These are phyloP conservation scores for Globisporangium heterothallicum DNA, from an alignment of 352 stramenopile species.

Conservation along the genomic window DNA sequence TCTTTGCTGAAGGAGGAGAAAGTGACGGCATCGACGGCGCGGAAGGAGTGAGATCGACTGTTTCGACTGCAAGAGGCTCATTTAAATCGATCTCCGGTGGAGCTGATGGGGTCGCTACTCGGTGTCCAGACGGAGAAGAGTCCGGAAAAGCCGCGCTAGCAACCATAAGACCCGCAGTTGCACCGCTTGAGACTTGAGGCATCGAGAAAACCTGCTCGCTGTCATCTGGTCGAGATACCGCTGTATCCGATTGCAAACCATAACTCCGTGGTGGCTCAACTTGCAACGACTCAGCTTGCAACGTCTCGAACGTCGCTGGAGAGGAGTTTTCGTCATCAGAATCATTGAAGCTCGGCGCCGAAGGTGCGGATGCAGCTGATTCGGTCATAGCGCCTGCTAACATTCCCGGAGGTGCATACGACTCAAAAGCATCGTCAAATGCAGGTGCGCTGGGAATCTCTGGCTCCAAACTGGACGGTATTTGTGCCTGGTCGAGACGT, in stretches of 20 bases:
- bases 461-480: not conserved
- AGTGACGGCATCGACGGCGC: slow-evolving; percentile 35
- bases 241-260: not conserved
- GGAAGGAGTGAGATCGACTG: not conserved
- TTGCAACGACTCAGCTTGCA: no score
- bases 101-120: slow-evolving; percentile 7
- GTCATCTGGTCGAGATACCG: not conserved
- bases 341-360: slow-evolving; percentile 34
- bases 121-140: slow-evolving; percentile 11
- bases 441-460: slow-evolving; percentile 10
- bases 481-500: not conserved
- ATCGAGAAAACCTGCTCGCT: not conserved
- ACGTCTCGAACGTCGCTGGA: not conserved
- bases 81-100: slow-evolving; percentile 10
- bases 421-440: slow-evolving; percentile 8
- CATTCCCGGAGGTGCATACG: slow-evolving; percentile 3
- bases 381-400: not conserved
- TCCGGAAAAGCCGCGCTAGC: slow-evolving; percentile 10
- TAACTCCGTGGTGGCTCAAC: no score
- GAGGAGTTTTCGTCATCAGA: slow-evolving; percentile 29
- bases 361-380: slow-evolving; percentile 19
- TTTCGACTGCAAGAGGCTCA: not conserved
- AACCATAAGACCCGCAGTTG: slow-evolving; percentile 2
- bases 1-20: slow-evolving; percentile 40
- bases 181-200: not conserved